Evolutionary conservation across 257 asterid species (phyloP), one percentile per base, ranked within the genome.

Genomic region (Solanum stenotomum): DNA sequence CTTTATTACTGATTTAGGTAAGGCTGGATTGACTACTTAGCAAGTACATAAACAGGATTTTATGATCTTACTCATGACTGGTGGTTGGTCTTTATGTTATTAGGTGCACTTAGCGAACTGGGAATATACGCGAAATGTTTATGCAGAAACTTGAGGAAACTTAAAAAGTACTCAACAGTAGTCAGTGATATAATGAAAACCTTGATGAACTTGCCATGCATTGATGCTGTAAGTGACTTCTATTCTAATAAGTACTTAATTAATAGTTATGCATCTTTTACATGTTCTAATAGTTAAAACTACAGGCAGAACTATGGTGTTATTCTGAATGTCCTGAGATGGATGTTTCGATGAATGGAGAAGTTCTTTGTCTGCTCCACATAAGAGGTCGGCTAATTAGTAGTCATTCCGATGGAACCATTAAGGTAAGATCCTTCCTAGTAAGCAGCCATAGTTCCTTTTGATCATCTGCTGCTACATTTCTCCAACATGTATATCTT

Each of bases 331-430:
- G 95, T 33, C 96, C 95, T 3, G 98, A 93, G 92, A 3, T 94
- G 37, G 96, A 94, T 29, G 89, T 89, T 68, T 89, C 92, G 52
- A 91, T 91, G 93, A 95, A 94, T 33, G 98, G 98, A n/a, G 98
- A 95, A 89, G 93, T 92, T 90, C 91, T 95, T 71, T 92, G 95
- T 16, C 90, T 94, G 91, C 86, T 93, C 87, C 96, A 92, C 79
- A 74, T 92, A 65, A 90, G 91, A 87, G 91, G 92, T 23, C 91
- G 92, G 37, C 89, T 95, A 81, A 91, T 94, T 90, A 95, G 94
- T 88, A 89, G 97, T 75, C 98, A 95, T 88, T 91, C 98, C 25
- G 98, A 95, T 92, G 98, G 98, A 90, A 92, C 98, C 76, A 91
- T 95, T 83, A 95, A 95, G 92, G 98, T 94, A 88, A 12, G 86